These are phyloP conservation scores for Striga asiatica DNA, from an alignment of 257 asterid species.

Conservation along the genomic window DNA sequence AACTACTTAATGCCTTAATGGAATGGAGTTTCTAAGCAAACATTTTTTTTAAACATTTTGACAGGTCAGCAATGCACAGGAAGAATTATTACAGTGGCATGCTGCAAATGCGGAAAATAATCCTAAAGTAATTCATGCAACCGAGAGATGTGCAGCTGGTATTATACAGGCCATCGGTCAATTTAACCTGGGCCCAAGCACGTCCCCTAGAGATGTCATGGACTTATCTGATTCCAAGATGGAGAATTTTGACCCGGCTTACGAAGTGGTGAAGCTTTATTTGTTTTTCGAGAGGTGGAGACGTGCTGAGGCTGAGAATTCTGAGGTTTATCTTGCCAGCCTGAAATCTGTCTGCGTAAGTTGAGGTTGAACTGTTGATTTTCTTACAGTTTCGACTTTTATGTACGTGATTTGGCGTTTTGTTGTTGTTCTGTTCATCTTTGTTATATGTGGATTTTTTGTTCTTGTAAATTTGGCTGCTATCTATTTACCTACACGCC, in stretches of 20 bases:
- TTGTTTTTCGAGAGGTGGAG: constrained; percentile 84
- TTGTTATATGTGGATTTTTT: too few relatives aligned
- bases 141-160: constrained; percentile 96
- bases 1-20: too few relatives aligned
- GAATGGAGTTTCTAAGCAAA: too few relatives aligned
- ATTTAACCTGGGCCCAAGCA: constrained; percentile 80
- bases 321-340: constrained; percentile 52
- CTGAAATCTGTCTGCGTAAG: constrained; percentile 74
- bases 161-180: constrained; percentile 92
- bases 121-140: constrained; percentile 74
- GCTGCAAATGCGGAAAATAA: constrained; percentile 75
- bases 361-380: too few relatives aligned
- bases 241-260: constrained; percentile 70
- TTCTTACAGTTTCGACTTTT: too few relatives aligned
- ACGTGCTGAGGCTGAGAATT: constrained; percentile 75
- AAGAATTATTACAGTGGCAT: constrained; percentile 95
- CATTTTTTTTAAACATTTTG: constrained; percentile 11
- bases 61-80: constrained; percentile 94
- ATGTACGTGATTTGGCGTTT: too few relatives aligned
- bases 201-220: constrained; percentile 68
- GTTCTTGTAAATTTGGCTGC: too few relatives aligned
- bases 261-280: constrained; percentile 76
- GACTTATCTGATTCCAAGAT: constrained; percentile 47
- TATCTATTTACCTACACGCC: too few relatives aligned
- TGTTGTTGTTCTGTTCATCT: too few relatives aligned